Conservation (phyloP, 2,329 filamentous ascomycete genomes). For the Aspergillus terreus region DNA sequence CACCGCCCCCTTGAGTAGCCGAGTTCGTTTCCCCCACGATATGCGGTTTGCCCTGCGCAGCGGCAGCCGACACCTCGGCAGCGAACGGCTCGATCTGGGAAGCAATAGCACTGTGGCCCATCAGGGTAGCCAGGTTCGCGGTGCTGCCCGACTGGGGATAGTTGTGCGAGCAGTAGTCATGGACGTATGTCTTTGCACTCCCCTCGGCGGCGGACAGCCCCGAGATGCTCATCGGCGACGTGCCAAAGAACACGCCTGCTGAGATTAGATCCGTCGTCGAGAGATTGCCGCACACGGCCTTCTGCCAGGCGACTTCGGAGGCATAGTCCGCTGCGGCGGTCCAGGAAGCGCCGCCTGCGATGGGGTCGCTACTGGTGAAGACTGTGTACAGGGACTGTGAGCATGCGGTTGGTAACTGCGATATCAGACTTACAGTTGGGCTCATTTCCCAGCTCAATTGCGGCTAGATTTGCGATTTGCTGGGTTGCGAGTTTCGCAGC, state of each 20-base stretch:
- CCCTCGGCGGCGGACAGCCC: slow-evolving; percentile 37
- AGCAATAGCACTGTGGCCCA: slow-evolving; percentile 44
- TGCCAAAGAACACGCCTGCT: slow-evolving; percentile 35
- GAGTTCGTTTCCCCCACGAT: slow-evolving; percentile 52
- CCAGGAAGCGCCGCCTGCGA: slow-evolving; percentile 24
- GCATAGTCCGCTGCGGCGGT: slow-evolving; percentile 30
- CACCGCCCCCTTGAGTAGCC: slow-evolving; percentile 38
- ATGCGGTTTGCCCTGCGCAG: slow-evolving; percentile 40
- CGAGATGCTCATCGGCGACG: slow-evolving; percentile 33
- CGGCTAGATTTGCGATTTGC: slow-evolving; percentile 48
- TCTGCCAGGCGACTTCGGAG: slow-evolving; percentile 33
- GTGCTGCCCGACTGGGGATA: slow-evolving; percentile 42
- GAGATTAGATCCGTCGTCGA: slow-evolving; percentile 25
- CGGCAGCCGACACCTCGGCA: slow-evolving; percentile 40
- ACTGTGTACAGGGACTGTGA: slow-evolving; percentile 13
- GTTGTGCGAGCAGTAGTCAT: slow-evolving; percentile 47
- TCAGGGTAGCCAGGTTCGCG: slow-evolving; percentile 40
- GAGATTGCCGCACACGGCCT: slow-evolving; percentile 27
- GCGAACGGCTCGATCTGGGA: slow-evolving; percentile 40
- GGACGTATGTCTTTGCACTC: slow-evolving; percentile 36
- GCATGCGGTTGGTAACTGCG: no score
- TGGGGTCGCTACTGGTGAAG: slow-evolving; percentile 23
- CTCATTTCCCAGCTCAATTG: slow-evolving; percentile 57
- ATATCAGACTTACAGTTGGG: slow-evolving; percentile 46
- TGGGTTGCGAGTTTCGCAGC: slow-evolving; percentile 47